These are phyloP conservation scores for Hypoxylon lienhwacheense DNA, from an alignment of 495 filamentous ascomycete species.

Conservation along the genomic window DNA sequence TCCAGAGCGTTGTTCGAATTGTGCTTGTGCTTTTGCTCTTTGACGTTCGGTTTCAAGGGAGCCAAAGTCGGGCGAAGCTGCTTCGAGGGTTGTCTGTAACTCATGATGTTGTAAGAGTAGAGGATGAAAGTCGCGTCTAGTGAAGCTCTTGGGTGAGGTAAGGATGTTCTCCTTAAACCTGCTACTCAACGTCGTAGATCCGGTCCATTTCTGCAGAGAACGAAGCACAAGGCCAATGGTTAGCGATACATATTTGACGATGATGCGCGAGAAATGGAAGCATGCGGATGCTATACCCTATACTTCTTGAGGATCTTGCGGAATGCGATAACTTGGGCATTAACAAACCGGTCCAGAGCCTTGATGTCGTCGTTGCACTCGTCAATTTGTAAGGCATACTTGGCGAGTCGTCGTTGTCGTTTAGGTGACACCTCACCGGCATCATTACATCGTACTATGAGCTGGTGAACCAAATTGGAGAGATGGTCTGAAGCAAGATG, in stretches of 20 bases:
- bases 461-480: conserved; percentile 51
- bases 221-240: conserved; percentile 1
- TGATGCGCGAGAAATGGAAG: conserved; percentile 8
- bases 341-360: conserved; percentile 61
- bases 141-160: conserved; percentile 63
- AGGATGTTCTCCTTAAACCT: conserved; percentile 62
- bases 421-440: conserved; percentile 42
- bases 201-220: conserved; percentile 63
- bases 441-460: conserved; percentile 47
- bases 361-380: conserved; percentile 65
- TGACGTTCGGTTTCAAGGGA: conserved; percentile 23
- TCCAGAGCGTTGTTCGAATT: conserved; percentile 4
- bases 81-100: conserved; percentile 54
- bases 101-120: conserved; percentile 60
- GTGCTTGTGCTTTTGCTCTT: conserved; percentile 1
- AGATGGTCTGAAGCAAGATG: conserved; percentile 50
- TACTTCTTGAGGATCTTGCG: conserved; percentile 78
- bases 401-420: conserved; percentile 49
- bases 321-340: conserved; percentile 66
- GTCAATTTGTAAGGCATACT: conserved; percentile 49
- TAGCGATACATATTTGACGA: conserved; percentile 15
- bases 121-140: conserved; percentile 56
- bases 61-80: conserved; percentile 37
- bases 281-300: conserved; percentile 39
- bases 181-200: conserved; percentile 57